Conservation (phyloP, 139 green algal genomes). For the Tetratostichococcus sp. region DNA sequence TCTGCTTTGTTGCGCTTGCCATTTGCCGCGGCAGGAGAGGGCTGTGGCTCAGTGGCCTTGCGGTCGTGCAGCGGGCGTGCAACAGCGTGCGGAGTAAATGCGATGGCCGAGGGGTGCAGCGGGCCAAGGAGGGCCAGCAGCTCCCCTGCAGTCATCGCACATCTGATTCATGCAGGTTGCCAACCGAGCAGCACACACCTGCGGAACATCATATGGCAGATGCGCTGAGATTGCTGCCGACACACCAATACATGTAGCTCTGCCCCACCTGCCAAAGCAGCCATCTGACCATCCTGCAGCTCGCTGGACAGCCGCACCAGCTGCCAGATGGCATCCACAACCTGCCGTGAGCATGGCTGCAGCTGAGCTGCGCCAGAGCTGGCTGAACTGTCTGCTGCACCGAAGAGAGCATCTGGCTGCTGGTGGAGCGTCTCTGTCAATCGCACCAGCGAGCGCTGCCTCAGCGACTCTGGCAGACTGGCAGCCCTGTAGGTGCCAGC, state of each 20-base stretch:
- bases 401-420: background rate
- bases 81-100: conserved; percentile 29
- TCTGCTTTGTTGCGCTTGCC: background rate
- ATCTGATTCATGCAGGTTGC: too few relatives aligned
- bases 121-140: conserved; percentile 49
- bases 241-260: too few relatives aligned
- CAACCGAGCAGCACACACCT: too few relatives aligned
- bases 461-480: background rate
- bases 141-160: conserved; percentile 30
- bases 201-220: too few relatives aligned
- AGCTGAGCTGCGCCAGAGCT: background rate
- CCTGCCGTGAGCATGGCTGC: conserved; percentile 10
- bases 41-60: background rate
- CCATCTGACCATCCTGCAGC: conserved; percentile 27
- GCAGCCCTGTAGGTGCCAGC: background rate
- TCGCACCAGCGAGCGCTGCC: background rate
- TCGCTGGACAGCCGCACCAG: conserved; percentile 37
- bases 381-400: background rate
- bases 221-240: too few relatives aligned
- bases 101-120: conserved; percentile 33
- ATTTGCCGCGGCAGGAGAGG: too few relatives aligned
- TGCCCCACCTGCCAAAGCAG: conserved; percentile 13
- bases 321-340: conserved; percentile 35
- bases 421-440: conserved; percentile 8
- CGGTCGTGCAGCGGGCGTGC: background rate